A percentile compares a stretch with the other conserved stretches of the same genome.
phyloP scores from a whole-genome alignment of 306 rosid species.

The Cucumis sativus region DNA sequence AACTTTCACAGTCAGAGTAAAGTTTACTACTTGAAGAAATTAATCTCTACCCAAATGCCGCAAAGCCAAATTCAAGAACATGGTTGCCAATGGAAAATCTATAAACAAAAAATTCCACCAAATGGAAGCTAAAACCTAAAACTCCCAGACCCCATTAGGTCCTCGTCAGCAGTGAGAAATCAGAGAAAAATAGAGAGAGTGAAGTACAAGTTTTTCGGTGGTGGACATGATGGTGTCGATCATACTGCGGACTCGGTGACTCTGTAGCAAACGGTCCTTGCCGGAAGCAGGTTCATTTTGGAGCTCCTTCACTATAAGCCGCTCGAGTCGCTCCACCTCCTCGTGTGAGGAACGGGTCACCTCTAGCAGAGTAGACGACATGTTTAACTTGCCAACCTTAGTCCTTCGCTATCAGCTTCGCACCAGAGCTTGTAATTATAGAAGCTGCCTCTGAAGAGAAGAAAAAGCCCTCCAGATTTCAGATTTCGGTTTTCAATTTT shows the following conservation, averaged over 20 bases:
- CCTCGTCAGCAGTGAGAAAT: not conserved
- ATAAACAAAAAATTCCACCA: not conserved
- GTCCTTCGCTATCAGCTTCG: not conserved
- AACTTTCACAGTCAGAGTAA: not conserved
- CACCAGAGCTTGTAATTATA: not conserved
- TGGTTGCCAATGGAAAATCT: not conserved
- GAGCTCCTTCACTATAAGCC: slow-evolving; percentile 76
- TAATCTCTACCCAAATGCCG: not conserved
- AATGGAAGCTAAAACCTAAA: not conserved
- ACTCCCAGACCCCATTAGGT: not conserved
- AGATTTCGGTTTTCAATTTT: not conserved
- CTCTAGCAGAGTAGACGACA: slow-evolving; percentile 96
- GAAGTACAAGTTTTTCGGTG: slow-evolving; percentile 50
- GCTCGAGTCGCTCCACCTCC: slow-evolving; percentile 89
- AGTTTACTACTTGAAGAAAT: not conserved
- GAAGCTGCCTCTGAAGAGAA: not conserved
- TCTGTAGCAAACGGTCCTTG: slow-evolving; percentile 77
- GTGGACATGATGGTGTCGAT: slow-evolving; percentile 60
- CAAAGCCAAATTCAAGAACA: not conserved
- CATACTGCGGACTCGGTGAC: slow-evolving; percentile 79
- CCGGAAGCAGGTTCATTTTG: slow-evolving; percentile 50
- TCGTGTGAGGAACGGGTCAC: slow-evolving; percentile 82
- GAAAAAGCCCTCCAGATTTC: not conserved
- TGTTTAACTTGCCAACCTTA: slow-evolving; percentile 14
- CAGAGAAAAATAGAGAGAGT: not conserved